Evolutionary conservation across 129 eudicot species (phyloP), one percentile per base, ranked within the genome.

Genomic region (Ambrosia artemisiifolia): DNA sequence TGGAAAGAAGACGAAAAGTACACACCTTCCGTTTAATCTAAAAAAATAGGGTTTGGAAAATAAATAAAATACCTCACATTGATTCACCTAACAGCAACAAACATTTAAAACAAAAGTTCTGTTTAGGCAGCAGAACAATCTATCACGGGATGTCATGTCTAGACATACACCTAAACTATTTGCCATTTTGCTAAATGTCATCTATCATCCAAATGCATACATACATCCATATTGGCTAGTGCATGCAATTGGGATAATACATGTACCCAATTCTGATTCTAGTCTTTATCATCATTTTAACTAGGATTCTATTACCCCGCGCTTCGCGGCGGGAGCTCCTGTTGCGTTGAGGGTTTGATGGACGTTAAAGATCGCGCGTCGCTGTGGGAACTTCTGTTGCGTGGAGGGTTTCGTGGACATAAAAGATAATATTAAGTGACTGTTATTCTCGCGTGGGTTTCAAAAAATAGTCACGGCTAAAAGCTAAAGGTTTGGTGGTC

Each of bases 161-260:
- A 42, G 6, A 19, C 40, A 28, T 9, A 75, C 72, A 75, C 72
- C 82, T 78, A 78, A 77, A 40, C 72, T 7, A 11, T 65, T 77
- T 51, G 72, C 67, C 77, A 70, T 78, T 70, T 70, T 70, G 71
- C 67, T 44, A 40, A 0, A 30, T 78, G 72, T 44, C 72, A 53
- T 11, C 13, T 53, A 65, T 40, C 56, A 51, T 74, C 61, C 57
- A 65, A 63, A 38, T 28, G 18, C 78, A 47, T 73, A 12, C 12
- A 7, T 33, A 65, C 44, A 40, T 24, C 1, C 1, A 24, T 75
- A 53, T 5, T 20, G n/a, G n/a, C n/a, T n/a, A n/a, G n/a, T n/a
- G 11, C 55, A 40, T 36, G 11, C 46, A 38, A 1, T 11, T 11
- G 70, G 38, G 35, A 30, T 62, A 60, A 62, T 33, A 33, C 65